phyloP scores from a whole-genome alignment of 176 grass and related monocot genomes.

The Raddia guianensis region DNA sequence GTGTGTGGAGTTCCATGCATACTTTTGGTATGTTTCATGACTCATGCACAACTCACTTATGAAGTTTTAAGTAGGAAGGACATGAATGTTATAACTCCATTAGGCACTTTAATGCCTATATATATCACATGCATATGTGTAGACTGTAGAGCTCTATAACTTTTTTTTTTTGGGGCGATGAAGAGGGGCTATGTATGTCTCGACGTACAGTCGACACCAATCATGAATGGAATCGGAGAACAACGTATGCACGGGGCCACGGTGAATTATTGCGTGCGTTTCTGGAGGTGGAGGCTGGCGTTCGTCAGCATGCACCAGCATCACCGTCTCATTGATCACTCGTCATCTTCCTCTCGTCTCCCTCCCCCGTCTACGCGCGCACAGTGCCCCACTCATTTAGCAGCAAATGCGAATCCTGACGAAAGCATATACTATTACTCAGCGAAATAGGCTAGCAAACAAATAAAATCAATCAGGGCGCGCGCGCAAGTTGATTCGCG shows the following conservation, averaged over 20 bases:
- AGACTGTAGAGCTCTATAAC: too few relatives aligned
- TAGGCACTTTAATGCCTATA: too few relatives aligned
- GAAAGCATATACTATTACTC: background rate
- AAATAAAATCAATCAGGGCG: too few relatives aligned
- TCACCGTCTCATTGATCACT: background rate
- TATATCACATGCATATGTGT: too few relatives aligned
- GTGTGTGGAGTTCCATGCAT: too few relatives aligned
- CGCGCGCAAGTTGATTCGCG: too few relatives aligned
- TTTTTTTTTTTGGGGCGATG: too few relatives aligned
- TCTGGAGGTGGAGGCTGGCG: background rate
- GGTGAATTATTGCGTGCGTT: slow-evolving; percentile 1
- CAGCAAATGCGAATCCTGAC: background rate
- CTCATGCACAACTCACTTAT: too few relatives aligned
- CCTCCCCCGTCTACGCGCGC: background rate
- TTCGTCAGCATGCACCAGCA: slow-evolving; percentile 23
- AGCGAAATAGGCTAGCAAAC: too few relatives aligned
- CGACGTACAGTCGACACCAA: slow-evolving; percentile 6
- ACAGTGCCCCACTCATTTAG: background rate
- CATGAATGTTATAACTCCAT: too few relatives aligned
- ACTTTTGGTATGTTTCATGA: too few relatives aligned
- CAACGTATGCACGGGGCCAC: slow-evolving; percentile 1
- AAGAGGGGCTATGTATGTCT: background rate
- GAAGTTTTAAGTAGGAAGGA: too few relatives aligned
- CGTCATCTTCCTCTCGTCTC: slow-evolving; percentile 1
- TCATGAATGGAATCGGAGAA: slow-evolving; percentile 9